A percentile compares a stretch with the other conserved stretches of the same genome.
Conservation (phyloP, 2,329 filamentous ascomycete genomes). For the Aspergillus candidus region DNA sequence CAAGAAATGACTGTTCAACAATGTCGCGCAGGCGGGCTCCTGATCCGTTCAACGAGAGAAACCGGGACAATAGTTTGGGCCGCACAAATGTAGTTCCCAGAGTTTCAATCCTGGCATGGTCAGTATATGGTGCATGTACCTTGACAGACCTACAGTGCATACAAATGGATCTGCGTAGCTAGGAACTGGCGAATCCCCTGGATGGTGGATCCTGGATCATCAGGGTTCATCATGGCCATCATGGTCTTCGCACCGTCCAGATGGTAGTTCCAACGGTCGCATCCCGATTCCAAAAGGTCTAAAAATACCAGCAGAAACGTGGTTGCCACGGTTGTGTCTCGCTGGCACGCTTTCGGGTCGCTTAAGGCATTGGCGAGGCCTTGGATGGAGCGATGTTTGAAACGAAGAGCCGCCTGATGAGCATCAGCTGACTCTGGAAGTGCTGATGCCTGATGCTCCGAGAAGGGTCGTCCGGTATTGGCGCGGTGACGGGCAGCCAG, state of each 20-base stretch:
- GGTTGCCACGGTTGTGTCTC: conserved; percentile 28
- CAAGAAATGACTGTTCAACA: conserved; percentile 31
- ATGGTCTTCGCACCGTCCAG: conserved; percentile 28
- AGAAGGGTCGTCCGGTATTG: conserved; percentile 23
- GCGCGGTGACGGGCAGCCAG: conserved; percentile 31
- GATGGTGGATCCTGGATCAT: conserved; percentile 22
- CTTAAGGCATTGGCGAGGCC: conserved; percentile 20
- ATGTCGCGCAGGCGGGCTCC: conserved; percentile 17
- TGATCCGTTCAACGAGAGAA: conserved; percentile 10
- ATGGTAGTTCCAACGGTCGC: conserved; percentile 30
- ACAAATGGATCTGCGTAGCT: conserved; percentile 27
- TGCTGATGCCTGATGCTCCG: conserved; percentile 6
- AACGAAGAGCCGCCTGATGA: conserved; percentile 26
- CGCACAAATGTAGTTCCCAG: conserved; percentile 30
- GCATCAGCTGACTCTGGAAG: conserved; percentile 12
- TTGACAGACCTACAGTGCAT: conserved; percentile 3
- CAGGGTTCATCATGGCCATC: conserved; percentile 15
- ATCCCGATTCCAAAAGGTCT: conserved; percentile 28
- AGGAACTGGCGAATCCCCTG: conserved; percentile 26
- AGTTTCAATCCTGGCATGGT: conserved; percentile 25
- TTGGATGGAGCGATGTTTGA: conserved; percentile 31
- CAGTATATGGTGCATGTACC: not conserved
- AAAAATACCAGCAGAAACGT: conserved; percentile 31
- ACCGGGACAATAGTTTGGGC: conserved; percentile 24
- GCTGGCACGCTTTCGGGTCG: conserved; percentile 8